A percentile compares a stretch with the other conserved stretches of the same genome.
These are phyloP conservation scores for Microcos paniculata DNA, from an alignment of 345 rosid species.

Conservation along the genomic window DNA sequence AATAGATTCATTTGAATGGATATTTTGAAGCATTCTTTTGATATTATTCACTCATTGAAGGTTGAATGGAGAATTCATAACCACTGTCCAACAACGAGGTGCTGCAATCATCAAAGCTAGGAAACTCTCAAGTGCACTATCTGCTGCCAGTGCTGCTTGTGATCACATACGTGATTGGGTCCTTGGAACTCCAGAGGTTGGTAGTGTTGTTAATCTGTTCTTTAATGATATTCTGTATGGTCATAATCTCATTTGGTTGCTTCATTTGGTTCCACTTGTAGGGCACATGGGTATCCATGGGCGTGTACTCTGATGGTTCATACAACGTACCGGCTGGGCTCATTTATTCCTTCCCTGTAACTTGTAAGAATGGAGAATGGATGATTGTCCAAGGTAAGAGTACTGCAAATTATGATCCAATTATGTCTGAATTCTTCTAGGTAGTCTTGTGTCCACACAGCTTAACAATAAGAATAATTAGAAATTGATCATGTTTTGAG, in stretches of 20 bases:
- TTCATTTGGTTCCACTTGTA: slow-evolving; percentile 22
- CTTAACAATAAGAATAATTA: background rate
- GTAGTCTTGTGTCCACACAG: background rate
- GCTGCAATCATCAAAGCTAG: slow-evolving; percentile 99
- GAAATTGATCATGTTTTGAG: background rate
- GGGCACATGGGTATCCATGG: slow-evolving; percentile 99
- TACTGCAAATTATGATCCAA: background rate
- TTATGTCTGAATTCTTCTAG: background rate
- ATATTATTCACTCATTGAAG: slow-evolving; percentile 33
- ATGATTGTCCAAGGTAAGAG: slow-evolving; percentile 79
- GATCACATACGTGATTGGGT: slow-evolving; percentile 99
- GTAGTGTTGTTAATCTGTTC: background rate
- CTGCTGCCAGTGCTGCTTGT: slow-evolving; percentile 99
- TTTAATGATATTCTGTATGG: background rate
- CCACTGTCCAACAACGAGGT: slow-evolving; percentile 96
- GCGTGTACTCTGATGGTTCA: slow-evolving; percentile 97
- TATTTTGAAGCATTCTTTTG: background rate
- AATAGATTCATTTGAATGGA: background rate
- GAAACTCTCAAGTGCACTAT: slow-evolving; percentile 91
- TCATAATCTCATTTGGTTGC: slow-evolving; percentile 7
- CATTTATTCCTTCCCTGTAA: slow-evolving; percentile 95
- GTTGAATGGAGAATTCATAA: slow-evolving; percentile 83
- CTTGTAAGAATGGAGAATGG: slow-evolving; percentile 90
- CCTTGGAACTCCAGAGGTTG: slow-evolving; percentile 96
- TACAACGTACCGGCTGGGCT: slow-evolving; percentile 94